These are phyloP conservation scores for Colletotrichum navitas DNA, from an alignment of 2,329 filamentous ascomycete genomes.

Conservation along the genomic window DNA sequence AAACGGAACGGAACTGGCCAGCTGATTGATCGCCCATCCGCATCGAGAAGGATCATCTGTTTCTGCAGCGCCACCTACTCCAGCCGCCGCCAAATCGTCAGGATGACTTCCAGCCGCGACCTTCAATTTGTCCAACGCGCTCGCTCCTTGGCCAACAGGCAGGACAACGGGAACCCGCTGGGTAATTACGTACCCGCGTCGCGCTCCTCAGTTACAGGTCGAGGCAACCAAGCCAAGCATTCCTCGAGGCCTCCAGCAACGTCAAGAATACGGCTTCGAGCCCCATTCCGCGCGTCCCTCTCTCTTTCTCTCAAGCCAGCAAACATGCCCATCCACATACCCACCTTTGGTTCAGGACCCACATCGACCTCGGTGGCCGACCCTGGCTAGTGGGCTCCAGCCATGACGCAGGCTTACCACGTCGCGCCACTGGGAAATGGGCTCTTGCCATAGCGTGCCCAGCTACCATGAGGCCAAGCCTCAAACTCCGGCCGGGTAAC, in stretches of 20 bases:
- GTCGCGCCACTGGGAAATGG: neutral
- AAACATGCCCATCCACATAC: constrained; percentile 11
- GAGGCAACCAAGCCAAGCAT: constrained; percentile 32
- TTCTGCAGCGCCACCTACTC: constrained; percentile 24
- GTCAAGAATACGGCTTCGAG: constrained; percentile 5
- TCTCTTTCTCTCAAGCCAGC: neutral
- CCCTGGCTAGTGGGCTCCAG: constrained; percentile 1
- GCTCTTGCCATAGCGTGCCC: neutral
- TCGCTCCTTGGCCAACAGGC: neutral
- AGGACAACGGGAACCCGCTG: neutral
- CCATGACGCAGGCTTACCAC: constrained; percentile 34
- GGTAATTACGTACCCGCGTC: constrained; percentile 1
- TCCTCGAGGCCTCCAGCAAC: constrained; percentile 36
- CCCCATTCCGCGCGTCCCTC: constrained; percentile 2
- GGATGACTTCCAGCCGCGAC: constrained; percentile 2
- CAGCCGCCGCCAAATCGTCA: constrained; percentile 4
- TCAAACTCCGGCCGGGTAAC: constrained; percentile 32
- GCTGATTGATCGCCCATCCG: constrained; percentile 7
- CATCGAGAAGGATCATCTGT: constrained; percentile 27
- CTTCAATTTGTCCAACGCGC: neutral
- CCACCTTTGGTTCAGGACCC: constrained; percentile 6
- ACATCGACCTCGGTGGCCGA: constrained; percentile 26
- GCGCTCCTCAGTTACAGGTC: constrained; percentile 9
- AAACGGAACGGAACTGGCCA: constrained; percentile 20
- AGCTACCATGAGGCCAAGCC: constrained; percentile 24